Base-by-base conservation (phyloP, 1,284 basidiomycete species). In the Sutorius eximius region DNA sequence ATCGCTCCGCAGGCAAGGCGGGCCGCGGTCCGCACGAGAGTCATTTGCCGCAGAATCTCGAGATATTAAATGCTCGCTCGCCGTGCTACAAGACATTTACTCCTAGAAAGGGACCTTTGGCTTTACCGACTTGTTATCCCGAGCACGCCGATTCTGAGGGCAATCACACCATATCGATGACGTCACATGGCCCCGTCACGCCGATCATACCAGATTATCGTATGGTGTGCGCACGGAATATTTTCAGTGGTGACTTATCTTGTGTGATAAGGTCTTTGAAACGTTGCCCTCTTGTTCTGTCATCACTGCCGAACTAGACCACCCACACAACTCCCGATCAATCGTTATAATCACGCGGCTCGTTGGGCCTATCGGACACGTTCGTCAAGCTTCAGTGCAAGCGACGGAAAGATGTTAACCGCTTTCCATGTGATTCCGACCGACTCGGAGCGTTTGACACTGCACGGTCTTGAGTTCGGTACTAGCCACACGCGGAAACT, bases 1-100 rank as follows among this genome's bases (percentile, higher is more conserved):
- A 91, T 27, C 88, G 77, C 30, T 62, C 69, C 0, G 86, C 84
- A 45, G 83, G 80, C 15, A 85, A 68, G 0, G 82, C 88, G n/a
- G n/a, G n/a, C n/a, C n/a, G n/a, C n/a, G n/a, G n/a, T n/a, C n/a
- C n/a, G n/a, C n/a, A n/a, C n/a, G n/a, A n/a, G n/a, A n/a, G n/a
- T n/a, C n/a, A n/a, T n/a, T n/a, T n/a, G n/a, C n/a, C n/a, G n/a
- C n/a, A n/a, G n/a, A n/a, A n/a, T n/a, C n/a, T n/a, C n/a, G n/a
- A n/a, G n/a, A n/a, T n/a, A n/a, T n/a, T n/a, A n/a, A n/a, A n/a
- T n/a, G n/a, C n/a, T n/a, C n/a, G n/a, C n/a, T n/a, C n/a, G n/a
- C n/a, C n/a, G n/a, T n/a, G n/a, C n/a, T n/a, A n/a, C n/a, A n/a
- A n/a, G n/a, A n/a, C n/a, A n/a, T n/a, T n/a, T n/a, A n/a, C n/a